These are phyloP conservation scores for Cladosporium sp. DNA, from an alignment of 2,329 filamentous ascomycete species.

Conservation along the genomic window DNA sequence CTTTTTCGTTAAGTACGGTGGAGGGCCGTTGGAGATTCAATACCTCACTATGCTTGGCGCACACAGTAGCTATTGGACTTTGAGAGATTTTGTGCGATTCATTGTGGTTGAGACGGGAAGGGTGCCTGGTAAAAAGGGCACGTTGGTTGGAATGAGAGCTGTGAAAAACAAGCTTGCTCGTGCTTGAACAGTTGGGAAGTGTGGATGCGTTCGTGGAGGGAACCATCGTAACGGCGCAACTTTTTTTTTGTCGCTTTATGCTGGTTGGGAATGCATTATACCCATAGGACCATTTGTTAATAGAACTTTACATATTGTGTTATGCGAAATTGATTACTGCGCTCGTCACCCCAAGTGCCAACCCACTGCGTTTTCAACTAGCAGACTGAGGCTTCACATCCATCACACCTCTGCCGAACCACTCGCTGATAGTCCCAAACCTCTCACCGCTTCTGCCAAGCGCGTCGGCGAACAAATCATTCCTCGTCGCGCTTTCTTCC, in stretches of 20 bases:
- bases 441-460: constrained; percentile 69
- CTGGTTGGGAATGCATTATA: constrained; percentile 14
- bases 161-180: constrained; percentile 49
- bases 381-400: constrained; percentile 41
- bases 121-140: constrained; percentile 65
- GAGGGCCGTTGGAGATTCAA: constrained; percentile 88
- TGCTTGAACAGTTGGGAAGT: not conserved
- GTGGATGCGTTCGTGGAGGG: not conserved
- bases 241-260: not conserved
- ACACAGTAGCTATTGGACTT: constrained; percentile 91
- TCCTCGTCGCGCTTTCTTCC: constrained; percentile 79
- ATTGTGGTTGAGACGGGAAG: constrained; percentile 86
- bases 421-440: constrained; percentile 90
- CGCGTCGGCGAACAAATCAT: constrained; percentile 85
- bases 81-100: constrained; percentile 85
- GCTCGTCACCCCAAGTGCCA: not conserved
- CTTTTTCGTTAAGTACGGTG: constrained; percentile 79
- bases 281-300: constrained; percentile 5
- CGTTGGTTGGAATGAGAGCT: constrained; percentile 56
- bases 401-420: constrained; percentile 95
- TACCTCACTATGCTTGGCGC: constrained; percentile 97
- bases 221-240: not conserved
- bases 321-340: not conserved
- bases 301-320: constrained; percentile 13
- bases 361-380: not conserved